Conservation (phyloP, 495 filamentous ascomycete species). For the Xylaria curta region DNA sequence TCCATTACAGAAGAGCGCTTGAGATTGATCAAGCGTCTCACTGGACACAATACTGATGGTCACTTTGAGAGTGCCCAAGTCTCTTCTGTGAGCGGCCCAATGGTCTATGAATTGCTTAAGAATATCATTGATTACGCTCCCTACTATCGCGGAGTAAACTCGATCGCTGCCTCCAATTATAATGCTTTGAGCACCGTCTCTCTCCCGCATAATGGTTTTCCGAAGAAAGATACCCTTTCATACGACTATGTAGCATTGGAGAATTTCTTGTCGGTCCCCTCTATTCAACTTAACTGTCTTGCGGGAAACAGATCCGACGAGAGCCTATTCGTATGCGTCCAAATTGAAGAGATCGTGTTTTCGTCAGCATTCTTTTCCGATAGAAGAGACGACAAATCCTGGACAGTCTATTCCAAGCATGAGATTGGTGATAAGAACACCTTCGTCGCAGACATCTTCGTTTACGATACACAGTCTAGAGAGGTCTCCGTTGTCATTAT, state of each 20-base stretch:
- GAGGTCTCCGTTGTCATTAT: constrained; percentile 37
- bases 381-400: constrained; percentile 16
- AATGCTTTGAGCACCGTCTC: constrained; percentile 39
- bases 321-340: neutral
- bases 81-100: constrained; percentile 32
- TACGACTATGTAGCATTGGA: neutral
- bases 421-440: constrained; percentile 27
- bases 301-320: neutral
- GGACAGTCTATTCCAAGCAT: constrained; percentile 38
- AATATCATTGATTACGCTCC: constrained; percentile 44
- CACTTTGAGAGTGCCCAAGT: constrained; percentile 12
- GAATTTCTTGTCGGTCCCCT: neutral
- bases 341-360: neutral
- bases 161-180: constrained; percentile 35
- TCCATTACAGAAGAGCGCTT: constrained; percentile 1
- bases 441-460: constrained; percentile 46
- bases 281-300: constrained; percentile 9
- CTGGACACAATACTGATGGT: neutral
- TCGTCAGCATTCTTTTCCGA: constrained; percentile 21
- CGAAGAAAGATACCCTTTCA: neutral
- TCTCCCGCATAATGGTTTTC: constrained; percentile 6
- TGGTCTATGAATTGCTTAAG: constrained; percentile 45
- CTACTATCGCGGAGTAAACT: constrained; percentile 46
- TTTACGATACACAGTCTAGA: constrained; percentile 33
- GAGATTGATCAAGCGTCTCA: constrained; percentile 12